phyloP scores from a whole-genome alignment of 192 early-diverging fungal species.

The Backusella circina region DNA sequence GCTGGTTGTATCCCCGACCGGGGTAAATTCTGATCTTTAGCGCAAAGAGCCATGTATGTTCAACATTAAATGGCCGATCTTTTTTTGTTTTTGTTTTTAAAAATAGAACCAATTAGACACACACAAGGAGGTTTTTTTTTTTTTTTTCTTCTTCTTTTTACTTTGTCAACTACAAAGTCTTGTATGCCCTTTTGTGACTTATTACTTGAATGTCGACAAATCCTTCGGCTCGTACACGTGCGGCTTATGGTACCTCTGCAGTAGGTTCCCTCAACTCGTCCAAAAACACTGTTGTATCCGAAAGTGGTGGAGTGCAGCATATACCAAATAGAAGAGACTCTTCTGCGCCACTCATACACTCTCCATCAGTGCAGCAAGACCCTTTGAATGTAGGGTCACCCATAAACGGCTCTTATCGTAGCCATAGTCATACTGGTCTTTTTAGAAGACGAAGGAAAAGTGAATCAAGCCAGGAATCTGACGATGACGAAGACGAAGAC shows the following conservation, averaged over 20 bases:
- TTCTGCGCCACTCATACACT: slow-evolving; percentile 31
- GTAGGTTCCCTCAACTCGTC: not conserved
- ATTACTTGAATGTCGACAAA: slow-evolving; percentile 23
- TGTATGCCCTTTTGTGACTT: slow-evolving; percentile 6
- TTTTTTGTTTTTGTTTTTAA: not conserved
- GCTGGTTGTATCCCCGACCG: too few relatives aligned
- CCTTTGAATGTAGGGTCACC: not conserved
- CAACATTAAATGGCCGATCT: not conserved
- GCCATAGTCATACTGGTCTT: not conserved
- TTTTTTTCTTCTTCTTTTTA: slow-evolving; percentile 3
- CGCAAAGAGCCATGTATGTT: too few relatives aligned
- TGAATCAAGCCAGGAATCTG: not conserved
- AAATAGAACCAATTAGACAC: not conserved
- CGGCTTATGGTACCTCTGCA: slow-evolving; percentile 24
- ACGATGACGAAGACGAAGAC: slow-evolving; percentile 12
- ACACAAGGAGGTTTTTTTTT: not conserved
- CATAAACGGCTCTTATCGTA: not conserved
- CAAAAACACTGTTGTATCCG: not conserved
- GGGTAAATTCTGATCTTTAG: too few relatives aligned
- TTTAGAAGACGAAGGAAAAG: slow-evolving; percentile 12
- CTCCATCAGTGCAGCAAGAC: not conserved
- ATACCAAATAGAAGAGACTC: slow-evolving; percentile 25
- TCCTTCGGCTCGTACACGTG: slow-evolving; percentile 23
- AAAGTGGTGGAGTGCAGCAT: not conserved
- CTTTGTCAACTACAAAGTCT: not conserved